These are phyloP conservation scores for Cnidoscolus chayamansa DNA, from an alignment of 441 rosid genomes.

Conservation along the genomic window DNA sequence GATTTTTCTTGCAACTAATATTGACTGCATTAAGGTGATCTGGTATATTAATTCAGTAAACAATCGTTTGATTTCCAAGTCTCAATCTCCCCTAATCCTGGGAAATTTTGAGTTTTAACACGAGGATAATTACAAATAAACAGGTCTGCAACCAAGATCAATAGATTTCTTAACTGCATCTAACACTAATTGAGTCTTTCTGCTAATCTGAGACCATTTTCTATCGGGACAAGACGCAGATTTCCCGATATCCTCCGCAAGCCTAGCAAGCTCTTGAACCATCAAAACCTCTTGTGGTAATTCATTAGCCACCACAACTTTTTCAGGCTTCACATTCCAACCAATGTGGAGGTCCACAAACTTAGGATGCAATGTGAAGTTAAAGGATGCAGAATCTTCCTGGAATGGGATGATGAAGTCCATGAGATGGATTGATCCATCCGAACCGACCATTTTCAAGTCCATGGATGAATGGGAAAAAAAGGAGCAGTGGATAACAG, in stretches of 20 bases:
- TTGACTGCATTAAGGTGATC: too few species aligned
- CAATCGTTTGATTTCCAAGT: too few species aligned
- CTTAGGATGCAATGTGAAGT: slow-evolving; percentile 42
- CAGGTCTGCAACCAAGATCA: slow-evolving; percentile 46
- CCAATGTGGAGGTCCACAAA: slow-evolving; percentile 51
- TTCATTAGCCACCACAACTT: slow-evolving; percentile 32
- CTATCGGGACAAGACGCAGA: slow-evolving; percentile 31
- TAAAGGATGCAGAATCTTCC: slow-evolving; percentile 47
- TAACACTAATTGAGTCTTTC: slow-evolving; percentile 55
- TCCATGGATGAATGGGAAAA: slow-evolving; percentile 46
- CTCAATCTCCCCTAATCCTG: too few species aligned
- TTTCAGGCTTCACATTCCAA: slow-evolving; percentile 53
- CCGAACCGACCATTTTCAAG: slow-evolving; percentile 38
- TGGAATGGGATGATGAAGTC: slow-evolving; percentile 54
- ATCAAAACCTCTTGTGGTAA: slow-evolving; percentile 60
- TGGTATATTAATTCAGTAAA: too few species aligned
- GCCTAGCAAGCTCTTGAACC: slow-evolving; percentile 42
- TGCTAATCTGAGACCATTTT: slow-evolving; percentile 51
- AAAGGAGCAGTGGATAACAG: slow-evolving; percentile 29
- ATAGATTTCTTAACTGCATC: slow-evolving; percentile 60
- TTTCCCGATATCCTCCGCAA: slow-evolving; percentile 34
- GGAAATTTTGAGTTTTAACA: too few species aligned
- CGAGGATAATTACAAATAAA: slow-evolving; percentile 27
- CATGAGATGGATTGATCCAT: slow-evolving; percentile 41
- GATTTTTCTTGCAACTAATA: too few species aligned